Conservation (phyloP, 2,329 filamentous ascomycete species). For the Trichoderma sp. region DNA sequence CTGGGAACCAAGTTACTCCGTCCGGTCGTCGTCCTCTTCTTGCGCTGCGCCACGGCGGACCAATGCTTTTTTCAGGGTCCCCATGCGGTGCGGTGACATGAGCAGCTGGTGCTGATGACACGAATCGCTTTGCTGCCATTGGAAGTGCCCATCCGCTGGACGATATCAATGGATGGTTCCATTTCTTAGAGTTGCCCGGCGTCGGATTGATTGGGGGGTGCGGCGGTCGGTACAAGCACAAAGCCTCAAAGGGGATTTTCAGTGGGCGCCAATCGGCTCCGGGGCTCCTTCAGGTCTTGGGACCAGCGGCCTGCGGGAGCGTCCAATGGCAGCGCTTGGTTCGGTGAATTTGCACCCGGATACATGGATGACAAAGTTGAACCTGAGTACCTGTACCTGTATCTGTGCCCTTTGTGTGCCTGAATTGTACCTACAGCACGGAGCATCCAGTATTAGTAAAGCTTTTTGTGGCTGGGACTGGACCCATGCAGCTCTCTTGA, state of each 20-base stretch:
- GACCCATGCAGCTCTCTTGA: neutral
- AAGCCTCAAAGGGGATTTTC: neutral
- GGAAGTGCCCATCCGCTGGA: neutral
- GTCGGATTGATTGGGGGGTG: neutral
- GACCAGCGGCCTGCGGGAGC: neutral
- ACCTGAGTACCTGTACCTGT: neutral
- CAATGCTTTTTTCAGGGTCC: neutral
- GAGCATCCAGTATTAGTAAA: neutral
- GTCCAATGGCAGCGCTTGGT: neutral
- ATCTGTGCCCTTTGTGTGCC: neutral
- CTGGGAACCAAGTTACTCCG: constrained; percentile 13
- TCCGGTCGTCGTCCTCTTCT: neutral
- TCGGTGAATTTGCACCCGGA: neutral
- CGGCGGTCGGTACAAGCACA: neutral
- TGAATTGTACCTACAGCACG: neutral
- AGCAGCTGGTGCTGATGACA: neutral
- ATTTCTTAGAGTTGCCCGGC: neutral
- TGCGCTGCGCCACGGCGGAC: constrained; percentile 9
- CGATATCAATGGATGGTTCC: neutral
- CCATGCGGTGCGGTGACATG: neutral
- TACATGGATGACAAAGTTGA: neutral
- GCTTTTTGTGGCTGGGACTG: neutral
- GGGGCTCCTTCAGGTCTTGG: neutral
- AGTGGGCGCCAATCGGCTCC: neutral
- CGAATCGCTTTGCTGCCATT: neutral